Evolutionary conservation across 352 stramenopile species (phyloP).

Genomic region (Phytopythium oedochilum): DNA sequence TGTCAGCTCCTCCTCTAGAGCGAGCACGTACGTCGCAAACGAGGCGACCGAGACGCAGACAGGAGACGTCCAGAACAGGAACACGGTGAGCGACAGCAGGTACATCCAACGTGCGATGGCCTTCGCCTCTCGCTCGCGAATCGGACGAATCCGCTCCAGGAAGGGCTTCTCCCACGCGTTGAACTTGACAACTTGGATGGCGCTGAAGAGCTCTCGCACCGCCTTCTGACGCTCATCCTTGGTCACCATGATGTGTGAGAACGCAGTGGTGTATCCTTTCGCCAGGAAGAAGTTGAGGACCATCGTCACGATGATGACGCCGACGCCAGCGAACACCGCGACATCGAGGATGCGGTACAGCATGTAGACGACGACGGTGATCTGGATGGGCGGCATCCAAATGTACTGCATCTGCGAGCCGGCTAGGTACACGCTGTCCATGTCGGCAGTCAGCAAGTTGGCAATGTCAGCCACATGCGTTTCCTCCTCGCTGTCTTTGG

Average conservation of each 20-base stretch:
- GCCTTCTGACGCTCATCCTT: conserved; percentile 85
- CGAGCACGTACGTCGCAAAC: conserved; percentile 32
- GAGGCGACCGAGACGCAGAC: conserved; percentile 38
- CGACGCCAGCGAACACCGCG: conserved; percentile 32
- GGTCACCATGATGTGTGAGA: conserved; percentile 29
- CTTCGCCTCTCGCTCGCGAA: conserved; percentile 82
- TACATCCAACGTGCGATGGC: conserved; percentile 41
- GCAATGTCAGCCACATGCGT: conserved; percentile 61
- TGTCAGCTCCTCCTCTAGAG: conserved; percentile 29
- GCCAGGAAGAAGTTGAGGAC: conserved; percentile 42
- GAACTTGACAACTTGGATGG: conserved; percentile 96
- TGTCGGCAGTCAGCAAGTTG: conserved; percentile 93
- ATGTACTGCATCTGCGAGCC: conserved; percentile 43
- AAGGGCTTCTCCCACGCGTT: conserved; percentile 90
- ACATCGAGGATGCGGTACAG: conserved; percentile 31
- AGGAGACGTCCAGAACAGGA: conserved; percentile 34
- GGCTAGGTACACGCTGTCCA: conserved; percentile 38
- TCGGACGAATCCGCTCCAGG: conserved; percentile 69
- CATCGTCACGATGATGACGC: conserved; percentile 25
- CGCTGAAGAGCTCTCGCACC: conserved; percentile 88
- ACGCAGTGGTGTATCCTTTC: conserved; percentile 9
- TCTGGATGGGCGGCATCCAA: conserved; percentile 45
- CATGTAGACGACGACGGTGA: conserved; percentile 27
- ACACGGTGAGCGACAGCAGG: conserved; percentile 41
- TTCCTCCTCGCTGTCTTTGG: conserved; percentile 2